phyloP scores from a whole-genome alignment of 805 yeast species.

The Saturnispora zaruensis region DNA sequence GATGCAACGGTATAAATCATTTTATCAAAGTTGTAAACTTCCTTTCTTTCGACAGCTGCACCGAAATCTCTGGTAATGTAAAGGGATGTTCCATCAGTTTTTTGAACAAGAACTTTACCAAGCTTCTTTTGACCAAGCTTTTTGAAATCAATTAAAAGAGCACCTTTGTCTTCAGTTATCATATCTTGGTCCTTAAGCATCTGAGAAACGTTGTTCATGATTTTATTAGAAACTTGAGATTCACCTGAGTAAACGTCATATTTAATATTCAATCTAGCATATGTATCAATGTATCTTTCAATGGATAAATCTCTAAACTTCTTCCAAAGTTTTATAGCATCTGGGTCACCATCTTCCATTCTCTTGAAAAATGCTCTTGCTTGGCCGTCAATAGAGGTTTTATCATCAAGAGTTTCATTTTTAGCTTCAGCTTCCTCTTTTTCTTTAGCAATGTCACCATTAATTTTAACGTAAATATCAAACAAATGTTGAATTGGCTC shows the following conservation, averaged over 20 bases:
- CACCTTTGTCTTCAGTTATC: slow-evolving; percentile 84
- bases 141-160: slow-evolving; percentile 76
- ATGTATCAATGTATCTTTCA: slow-evolving; percentile 75
- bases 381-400: slow-evolving; percentile 56
- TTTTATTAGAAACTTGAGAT: slow-evolving; percentile 75
- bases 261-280: slow-evolving; percentile 82
- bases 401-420: slow-evolving; percentile 40
- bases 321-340: slow-evolving; percentile 70
- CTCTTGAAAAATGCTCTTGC: slow-evolving; percentile 82
- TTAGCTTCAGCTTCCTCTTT: slow-evolving; percentile 44
- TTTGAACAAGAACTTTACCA: slow-evolving; percentile 87
- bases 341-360: slow-evolving; percentile 91
- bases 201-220: slow-evolving; percentile 58
- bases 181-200: slow-evolving; percentile 59
- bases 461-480: slow-evolving; percentile 84
- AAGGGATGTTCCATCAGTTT: slow-evolving; percentile 90
- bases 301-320: slow-evolving; percentile 88
- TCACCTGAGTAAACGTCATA: slow-evolving; percentile 93
- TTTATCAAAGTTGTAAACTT: slow-evolving; percentile 79
- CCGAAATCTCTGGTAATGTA: slow-evolving; percentile 95
- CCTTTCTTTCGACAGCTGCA: slow-evolving; percentile 87
- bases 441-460: slow-evolving; percentile 63
- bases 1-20: slow-evolving; percentile 93
- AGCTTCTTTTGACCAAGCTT: slow-evolving; percentile 74
- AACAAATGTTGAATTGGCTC: slow-evolving; percentile 94